Evolutionary conservation across 192 early-diverging fungal genomes (phyloP), one percentile per base, ranked within the genome.

Genomic region (Podila epigama): DNA sequence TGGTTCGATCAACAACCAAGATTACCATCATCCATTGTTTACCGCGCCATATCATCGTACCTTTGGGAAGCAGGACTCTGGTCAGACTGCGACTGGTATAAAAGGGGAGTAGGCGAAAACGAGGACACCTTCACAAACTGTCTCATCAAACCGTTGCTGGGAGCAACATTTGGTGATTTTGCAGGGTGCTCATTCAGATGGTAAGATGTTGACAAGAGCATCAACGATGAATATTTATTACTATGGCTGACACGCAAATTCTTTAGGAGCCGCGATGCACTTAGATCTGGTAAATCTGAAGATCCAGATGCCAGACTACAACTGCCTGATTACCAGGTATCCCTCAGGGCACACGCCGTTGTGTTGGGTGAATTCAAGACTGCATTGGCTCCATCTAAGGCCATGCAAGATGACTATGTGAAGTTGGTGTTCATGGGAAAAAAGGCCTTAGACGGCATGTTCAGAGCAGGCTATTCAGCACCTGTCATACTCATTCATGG

Each of bases 141-240:
- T 35, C 51, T 63, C 62, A 32, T 51, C 27, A 53, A 53, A 27
- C 62, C 62, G 10, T 32, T 63, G 11, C 41, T 63, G 20, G 51
- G 51, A 10, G 62, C 40, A 13, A 12, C 51, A 63, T 63, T 63
- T 27, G 62, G 51, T n/a, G 32, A 32, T 22, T 63, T 63, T 36
- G 62, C 62, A 27, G 62, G 62, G 16, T 63, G 27, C 29, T 32
- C 25, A 33, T 63, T 63, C n/a, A 41, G 44, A 63, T 63, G 61
- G 61, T 63, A 51, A 56, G 63, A 55, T 55, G n/a, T n/a, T n/a
- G n/a, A n/a, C n/a, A n/a, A n/a, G n/a, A n/a, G n/a, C n/a, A n/a
- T n/a, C n/a, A n/a, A n/a, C n/a, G n/a, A n/a, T n/a, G n/a, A n/a
- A n/a, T n/a, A n/a, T n/a, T n/a, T n/a, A n/a, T n/a, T n/a, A n/a